phyloP scores from a whole-genome alignment of 306 rosid genomes.

The Quercus gilva region DNA sequence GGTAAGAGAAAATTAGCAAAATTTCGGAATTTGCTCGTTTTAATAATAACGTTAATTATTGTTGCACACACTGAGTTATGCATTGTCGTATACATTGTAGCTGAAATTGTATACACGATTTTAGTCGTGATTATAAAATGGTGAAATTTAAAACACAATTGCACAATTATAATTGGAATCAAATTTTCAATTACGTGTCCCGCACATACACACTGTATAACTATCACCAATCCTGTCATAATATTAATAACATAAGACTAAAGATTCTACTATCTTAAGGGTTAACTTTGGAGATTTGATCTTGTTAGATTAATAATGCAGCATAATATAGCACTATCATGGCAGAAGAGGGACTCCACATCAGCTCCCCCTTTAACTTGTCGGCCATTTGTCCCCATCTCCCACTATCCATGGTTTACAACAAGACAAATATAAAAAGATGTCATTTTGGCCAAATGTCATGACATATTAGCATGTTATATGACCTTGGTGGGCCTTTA shows the following conservation, averaged over 20 bases:
- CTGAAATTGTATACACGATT: too few species aligned
- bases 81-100: too few species aligned
- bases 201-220: too few species aligned
- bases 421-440: conserved; percentile 6
- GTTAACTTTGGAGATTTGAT: conserved; percentile 32
- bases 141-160: too few species aligned
- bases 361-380: conserved; percentile 45
- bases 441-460: not conserved
- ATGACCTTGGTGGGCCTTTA: not conserved
- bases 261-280: conserved; percentile 28
- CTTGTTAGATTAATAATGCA: conserved; percentile 22
- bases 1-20: conserved; percentile 36
- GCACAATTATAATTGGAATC: too few species aligned
- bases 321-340: conserved; percentile 37
- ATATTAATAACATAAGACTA: conserved; percentile 17
- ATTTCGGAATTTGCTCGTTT: conserved; percentile 31
- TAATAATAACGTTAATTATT: not conserved
- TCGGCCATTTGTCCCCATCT: conserved; percentile 61
- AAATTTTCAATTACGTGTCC: too few species aligned
- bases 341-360: conserved; percentile 45
- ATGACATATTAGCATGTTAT: not conserved
- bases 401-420: conserved; percentile 15
- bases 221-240: conserved; percentile 10
- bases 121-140: too few species aligned
- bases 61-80: too few species aligned